Percentiles rank a stretch among this genome's conserved stretches.
These are phyloP conservation scores for Xylaria curta DNA, from an alignment of 495 filamentous ascomycete genomes.

Conservation along the genomic window DNA sequence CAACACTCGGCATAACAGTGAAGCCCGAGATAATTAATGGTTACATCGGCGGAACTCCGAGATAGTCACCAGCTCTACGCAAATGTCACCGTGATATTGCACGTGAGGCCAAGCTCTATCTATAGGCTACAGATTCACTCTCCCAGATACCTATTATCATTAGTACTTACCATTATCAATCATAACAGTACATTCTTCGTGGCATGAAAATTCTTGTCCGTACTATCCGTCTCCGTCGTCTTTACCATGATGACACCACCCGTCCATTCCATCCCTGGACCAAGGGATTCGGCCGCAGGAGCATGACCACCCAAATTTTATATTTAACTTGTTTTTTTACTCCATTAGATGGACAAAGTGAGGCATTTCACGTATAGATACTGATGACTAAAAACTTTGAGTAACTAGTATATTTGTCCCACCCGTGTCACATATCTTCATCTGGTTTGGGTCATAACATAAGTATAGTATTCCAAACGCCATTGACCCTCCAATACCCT, in stretches of 20 bases:
- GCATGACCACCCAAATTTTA: not conserved
- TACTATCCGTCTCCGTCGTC: conserved; percentile 15
- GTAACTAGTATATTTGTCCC: conserved; percentile 5
- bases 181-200: conserved; percentile 12
- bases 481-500: conserved; percentile 7
- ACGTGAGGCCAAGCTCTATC: conserved; percentile 11
- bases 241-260: conserved; percentile 20
- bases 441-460: not conserved
- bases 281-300: conserved; percentile 25
- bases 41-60: not conserved
- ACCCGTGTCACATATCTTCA: not conserved
- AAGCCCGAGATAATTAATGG: not conserved
- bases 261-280: conserved; percentile 5
- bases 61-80: not conserved
- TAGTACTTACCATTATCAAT: conserved; percentile 9
- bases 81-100: conserved; percentile 20
- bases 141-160: not conserved
- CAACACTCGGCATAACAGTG: not conserved
- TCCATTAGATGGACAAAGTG: not conserved
- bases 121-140: not conserved
- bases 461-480: not conserved
- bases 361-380: not conserved
- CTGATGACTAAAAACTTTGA: conserved; percentile 1
- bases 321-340: not conserved
- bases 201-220: conserved; percentile 20